Base-by-base conservation (phyloP, 2,329 filamentous ascomycete species). In the Pseudogymnoascus sp. region DNA sequence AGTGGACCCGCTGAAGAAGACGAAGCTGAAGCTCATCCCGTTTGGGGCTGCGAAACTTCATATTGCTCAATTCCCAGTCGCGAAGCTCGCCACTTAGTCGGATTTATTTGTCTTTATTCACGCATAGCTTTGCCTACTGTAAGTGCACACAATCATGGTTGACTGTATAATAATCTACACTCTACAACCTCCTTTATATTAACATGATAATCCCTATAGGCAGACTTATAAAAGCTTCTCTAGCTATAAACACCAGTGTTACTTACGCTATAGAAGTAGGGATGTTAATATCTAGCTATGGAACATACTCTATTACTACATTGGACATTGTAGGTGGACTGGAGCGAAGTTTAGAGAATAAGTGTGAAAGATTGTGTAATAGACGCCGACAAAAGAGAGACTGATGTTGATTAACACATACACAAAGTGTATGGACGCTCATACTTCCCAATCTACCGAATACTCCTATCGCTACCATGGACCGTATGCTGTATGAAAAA, bases 1-100 rank as follows among this genome's bases (percentile, higher is more conserved):
- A 19, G 68, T 74, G 25, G 70, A 72, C 9, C 76, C 74, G 38
- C 71, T 74, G 2, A 73, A 74, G 0, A 65, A 71, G 41, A 70
- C 67, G n/a, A 69, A 71, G 58, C 67, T 74, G 11, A 72, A 72
- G n/a, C 63, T 80, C 16, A 72, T 76, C 11, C 79, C 78, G n/a
- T 80, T 77, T 69, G 78, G 77, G 1, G 75, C 75, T 39, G 75
- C 78, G 12, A 79, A 78, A 67, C 66, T 80, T 62, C 78, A 78
- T 64, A 79, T 81, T 68, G 75, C 75, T 9, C 75, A 79, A 62
- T 70, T 79, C 35, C 76, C 77, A 5, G 70, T 67, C 1, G 66
- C 72, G 58, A 12, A 64, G 55, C 1, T 63, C 62, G 1, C 14
- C 23, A 2, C 33, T 22, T 62, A 72, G 23, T 36, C 35, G 62